Evolutionary conservation across 441 rosid genomes (phyloP), one percentile per base, ranked within the genome.

Genomic region (Melastoma candidum): DNA sequence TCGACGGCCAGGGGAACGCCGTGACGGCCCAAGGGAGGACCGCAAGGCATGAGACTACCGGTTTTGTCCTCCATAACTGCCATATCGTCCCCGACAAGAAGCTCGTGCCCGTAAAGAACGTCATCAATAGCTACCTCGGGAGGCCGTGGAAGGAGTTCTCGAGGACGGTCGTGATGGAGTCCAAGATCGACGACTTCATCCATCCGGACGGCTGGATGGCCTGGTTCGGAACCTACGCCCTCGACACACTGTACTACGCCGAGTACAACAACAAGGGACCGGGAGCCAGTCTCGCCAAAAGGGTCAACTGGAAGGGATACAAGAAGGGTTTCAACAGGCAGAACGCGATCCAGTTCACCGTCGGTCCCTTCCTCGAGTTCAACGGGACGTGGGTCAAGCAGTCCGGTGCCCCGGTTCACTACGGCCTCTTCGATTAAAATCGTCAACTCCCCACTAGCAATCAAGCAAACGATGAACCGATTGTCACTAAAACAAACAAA

Each of bases 301-400:
- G 95, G 47, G 87, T 88, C 12, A 79, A 70, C 7, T 85, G 95
- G 96, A 67, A 72, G 9, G 96, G 95, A 12, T 70, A 64, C 57
- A 36, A 62, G 60, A 80, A 73, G 68, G 65, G 65, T 5, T 71
- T 85, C 22, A 61, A 48, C 24, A 75, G 55, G 61, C 60, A 74
- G 1, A 80, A 79, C 44, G 87, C 95, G 7, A 47, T 49, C 49
- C 77, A 77, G 29, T 88, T 49, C 55, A 79, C 95, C 0, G 76
- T 74, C 12, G 74, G 63, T 11, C 68, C 74, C 2, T 85, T 88
- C 68, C 63, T 81, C 56, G 78, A 76, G 56, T 9, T 4, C 41
- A 36, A 36, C 41, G 78, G 74, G 55, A 78, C 68, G 3, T 88
- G 92, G 96, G 70, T 85, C 57, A 66, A 48, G 11, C 68, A 52